phyloP scores from a whole-genome alignment of 2,329 filamentous ascomycete genomes.

The Alternaria alternata region DNA sequence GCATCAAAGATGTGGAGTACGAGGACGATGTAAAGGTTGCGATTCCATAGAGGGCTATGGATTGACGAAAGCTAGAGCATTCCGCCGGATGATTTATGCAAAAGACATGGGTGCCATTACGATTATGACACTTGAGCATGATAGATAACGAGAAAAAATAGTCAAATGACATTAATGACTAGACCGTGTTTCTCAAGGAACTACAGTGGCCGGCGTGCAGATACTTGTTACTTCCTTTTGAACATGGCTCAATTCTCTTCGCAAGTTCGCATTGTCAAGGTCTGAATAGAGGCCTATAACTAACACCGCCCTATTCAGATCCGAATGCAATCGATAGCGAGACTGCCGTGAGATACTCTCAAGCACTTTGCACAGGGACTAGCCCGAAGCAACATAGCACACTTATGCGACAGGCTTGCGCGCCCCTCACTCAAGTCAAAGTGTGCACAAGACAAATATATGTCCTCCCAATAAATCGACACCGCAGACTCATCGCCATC shows the following conservation, averaged over 20 bases:
- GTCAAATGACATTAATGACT: slow-evolving; percentile 6
- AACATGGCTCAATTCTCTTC: not conserved
- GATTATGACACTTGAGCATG: slow-evolving; percentile 11
- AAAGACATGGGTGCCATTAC: slow-evolving; percentile 5
- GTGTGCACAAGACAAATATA: slow-evolving; percentile 39
- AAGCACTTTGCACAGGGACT: not conserved
- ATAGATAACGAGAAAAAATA: slow-evolving; percentile 1
- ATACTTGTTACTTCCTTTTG: not conserved
- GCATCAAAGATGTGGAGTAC: slow-evolving; percentile 83
- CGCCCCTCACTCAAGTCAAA: not conserved
- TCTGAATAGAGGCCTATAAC: not conserved
- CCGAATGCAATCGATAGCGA: not conserved
- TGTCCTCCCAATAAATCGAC: slow-evolving; percentile 74
- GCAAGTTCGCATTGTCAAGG: not conserved
- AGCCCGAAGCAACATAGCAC: not conserved
- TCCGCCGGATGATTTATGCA: slow-evolving; percentile 12
- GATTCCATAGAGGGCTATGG: slow-evolving; percentile 58
- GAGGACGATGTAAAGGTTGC: slow-evolving; percentile 79
- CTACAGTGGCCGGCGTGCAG: not conserved
- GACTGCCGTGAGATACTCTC: not conserved
- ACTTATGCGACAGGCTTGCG: not conserved
- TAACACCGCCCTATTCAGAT: not conserved
- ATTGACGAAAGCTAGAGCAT: slow-evolving; percentile 2
- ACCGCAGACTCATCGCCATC: slow-evolving; percentile 75
- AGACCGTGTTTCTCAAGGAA: not conserved